These are phyloP conservation scores for Neoboletus brunneissimus DNA, from an alignment of 768 basidiomycete species.

Conservation along the genomic window DNA sequence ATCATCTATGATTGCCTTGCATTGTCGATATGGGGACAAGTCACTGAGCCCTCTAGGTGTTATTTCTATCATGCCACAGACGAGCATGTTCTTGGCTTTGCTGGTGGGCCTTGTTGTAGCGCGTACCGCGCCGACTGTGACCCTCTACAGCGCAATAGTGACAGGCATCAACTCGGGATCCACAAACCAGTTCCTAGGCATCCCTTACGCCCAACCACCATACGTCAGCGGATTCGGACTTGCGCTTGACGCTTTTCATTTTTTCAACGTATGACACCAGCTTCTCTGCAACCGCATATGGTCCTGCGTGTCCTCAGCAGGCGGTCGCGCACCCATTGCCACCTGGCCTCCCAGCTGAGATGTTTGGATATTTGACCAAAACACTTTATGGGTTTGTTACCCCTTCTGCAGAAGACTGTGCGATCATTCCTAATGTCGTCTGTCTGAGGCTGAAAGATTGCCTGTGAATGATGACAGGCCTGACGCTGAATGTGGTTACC, in stretches of 20 bases:
- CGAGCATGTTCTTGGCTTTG: too few species aligned
- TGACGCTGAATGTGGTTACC: constrained; percentile 51
- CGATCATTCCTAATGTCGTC: constrained; percentile 8
- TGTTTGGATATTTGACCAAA: constrained; percentile 22
- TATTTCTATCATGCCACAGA: too few species aligned
- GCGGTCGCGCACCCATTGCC: constrained; percentile 3
- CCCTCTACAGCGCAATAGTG: constrained; percentile 30
- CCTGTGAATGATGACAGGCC: constrained; percentile 27
- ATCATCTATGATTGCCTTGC: too few species aligned
- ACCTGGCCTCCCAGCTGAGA: constrained; percentile 16
- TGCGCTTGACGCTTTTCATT: not conserved
- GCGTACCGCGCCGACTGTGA: constrained; percentile 18
- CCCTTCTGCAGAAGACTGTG: constrained; percentile 46
- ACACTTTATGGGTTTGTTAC: constrained; percentile 29
- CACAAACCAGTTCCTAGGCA: constrained; percentile 36
- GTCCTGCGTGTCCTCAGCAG: constrained; percentile 13
- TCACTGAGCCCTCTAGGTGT: too few species aligned
- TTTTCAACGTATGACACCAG: not conserved
- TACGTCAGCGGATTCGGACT: constrained; percentile 16
- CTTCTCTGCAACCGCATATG: constrained; percentile 5
- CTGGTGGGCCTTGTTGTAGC: not conserved
- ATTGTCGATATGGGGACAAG: too few species aligned
- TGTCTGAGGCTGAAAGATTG: not conserved
- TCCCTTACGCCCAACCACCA: constrained; percentile 41
- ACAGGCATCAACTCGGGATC: constrained; percentile 23